Base-by-base conservation (phyloP, 345 rosid species). In the Aurinia saxatilis region DNA sequence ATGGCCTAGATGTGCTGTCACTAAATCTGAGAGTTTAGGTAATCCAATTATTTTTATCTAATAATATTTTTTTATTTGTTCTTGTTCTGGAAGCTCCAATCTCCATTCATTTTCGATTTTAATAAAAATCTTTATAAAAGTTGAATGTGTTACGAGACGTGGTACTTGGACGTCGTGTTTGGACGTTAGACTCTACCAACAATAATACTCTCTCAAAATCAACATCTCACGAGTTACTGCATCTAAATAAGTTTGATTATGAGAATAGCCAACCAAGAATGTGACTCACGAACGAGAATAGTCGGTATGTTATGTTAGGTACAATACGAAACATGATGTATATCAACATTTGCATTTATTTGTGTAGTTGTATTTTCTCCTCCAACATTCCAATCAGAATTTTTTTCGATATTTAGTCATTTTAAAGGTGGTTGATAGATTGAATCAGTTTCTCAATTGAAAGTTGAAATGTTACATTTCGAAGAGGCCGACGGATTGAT, bases 1-100 rank as follows among this genome's bases (percentile, higher is more conserved):
- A 18, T 67, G 66, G 46, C 72, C 65, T 68, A 59, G 11, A 51
- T 68, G 66, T 68, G 73, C 73, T 68, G 73, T 68, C 73, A 34
- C 27, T 51, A 68, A 60, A 51, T 60, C 54, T 42, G 65, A 68
- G 60, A 41, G 40, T 60, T 9, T 27, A 2, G 30, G 34, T 45
- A 44, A 35, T 44, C 61, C 47, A 34, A 41, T 44, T 25, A 44
- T 68, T 47, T 13, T 42, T 3, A 34, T 16, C 8, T 33, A 33
- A 1, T 33, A 33, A 14, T 58, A 14, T 49, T 19, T 13, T 58
- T 10, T 19, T 16, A 7, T 12, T 0, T 19, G 12, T 4, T 0
- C 17, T n/a, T 19, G 1, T 1, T 34, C 8, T 38, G 3, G 42
- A 21, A 57, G 34, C 67, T 51, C 48, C 54, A 59, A 59, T 59